Evolutionary conservation across 2,329 filamentous ascomycete species (phyloP).

Genomic region (Aspergillus neoniger): DNA sequence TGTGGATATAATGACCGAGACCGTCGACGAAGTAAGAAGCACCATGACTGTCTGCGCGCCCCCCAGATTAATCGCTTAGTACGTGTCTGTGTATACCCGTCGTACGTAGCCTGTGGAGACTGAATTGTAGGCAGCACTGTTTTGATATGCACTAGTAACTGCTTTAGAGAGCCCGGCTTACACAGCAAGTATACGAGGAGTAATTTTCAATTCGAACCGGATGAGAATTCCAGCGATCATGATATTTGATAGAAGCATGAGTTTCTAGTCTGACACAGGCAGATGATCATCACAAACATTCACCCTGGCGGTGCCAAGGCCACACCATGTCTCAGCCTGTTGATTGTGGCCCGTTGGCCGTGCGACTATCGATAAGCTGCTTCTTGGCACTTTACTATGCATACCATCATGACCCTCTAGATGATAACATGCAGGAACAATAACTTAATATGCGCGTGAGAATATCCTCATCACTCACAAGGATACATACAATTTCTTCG

Average conservation of each 20-base stretch:
- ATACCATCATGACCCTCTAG: no score
- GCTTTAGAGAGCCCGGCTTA: not conserved
- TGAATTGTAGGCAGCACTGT: constrained; percentile 3
- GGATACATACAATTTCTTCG: no score
- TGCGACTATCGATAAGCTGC: constrained; percentile 43
- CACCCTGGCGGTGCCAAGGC: not conserved
- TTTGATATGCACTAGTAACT: not conserved
- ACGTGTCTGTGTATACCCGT: not conserved
- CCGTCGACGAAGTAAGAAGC: constrained; percentile 47
- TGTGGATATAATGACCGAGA: constrained; percentile 47
- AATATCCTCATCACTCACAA: no score
- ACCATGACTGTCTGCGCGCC: constrained; percentile 39
- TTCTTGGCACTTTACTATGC: constrained; percentile 23
- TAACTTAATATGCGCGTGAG: no score
- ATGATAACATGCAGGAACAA: no score
- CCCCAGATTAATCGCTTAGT: not conserved
- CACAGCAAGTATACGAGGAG: not conserved
- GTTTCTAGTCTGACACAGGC: not conserved
- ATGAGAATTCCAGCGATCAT: not conserved
- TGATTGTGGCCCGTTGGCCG: constrained; percentile 29
- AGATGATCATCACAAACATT: not conserved
- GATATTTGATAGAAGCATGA: not conserved
- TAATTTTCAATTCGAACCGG: not conserved
- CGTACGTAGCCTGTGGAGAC: constrained; percentile 2
- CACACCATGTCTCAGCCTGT: constrained; percentile 3